These are phyloP conservation scores for Tulasnella sp. DNA, from an alignment of 768 basidiomycete species.

Conservation along the genomic window DNA sequence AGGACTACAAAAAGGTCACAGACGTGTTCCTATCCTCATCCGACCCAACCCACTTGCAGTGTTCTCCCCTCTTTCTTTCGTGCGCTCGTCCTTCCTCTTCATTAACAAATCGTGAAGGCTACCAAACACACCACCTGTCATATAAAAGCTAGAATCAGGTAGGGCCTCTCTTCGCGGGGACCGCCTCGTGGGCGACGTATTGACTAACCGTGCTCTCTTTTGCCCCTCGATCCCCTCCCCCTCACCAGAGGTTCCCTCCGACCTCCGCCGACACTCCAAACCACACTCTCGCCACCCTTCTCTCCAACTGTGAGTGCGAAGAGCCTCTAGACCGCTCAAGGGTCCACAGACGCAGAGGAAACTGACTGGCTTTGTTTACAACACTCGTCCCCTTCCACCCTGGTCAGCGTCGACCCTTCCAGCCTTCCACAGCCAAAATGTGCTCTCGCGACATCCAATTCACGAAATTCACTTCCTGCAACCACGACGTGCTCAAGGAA, in stretches of 20 bases:
- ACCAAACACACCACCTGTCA: neutral
- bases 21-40: neutral
- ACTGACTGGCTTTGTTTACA: neutral
- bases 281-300: neutral
- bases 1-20: neutral
- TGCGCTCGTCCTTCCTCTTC: neutral
- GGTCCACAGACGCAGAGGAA: neutral
- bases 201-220: neutral
- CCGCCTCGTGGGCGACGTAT: neutral
- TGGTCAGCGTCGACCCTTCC: neutral
- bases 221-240: neutral
- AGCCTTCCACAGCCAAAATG: neutral
- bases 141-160: neutral
- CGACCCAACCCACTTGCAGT: neutral
- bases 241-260: conserved; percentile 2
- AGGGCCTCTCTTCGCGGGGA: neutral
- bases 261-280: conserved; percentile 1
- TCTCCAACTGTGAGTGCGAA: neutral
- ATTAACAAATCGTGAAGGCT: neutral
- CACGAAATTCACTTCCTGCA: neutral
- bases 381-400: neutral
- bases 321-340: neutral
- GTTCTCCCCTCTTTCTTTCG: neutral
- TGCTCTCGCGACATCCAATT: neutral
- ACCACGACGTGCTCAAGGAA: neutral